Conservation (phyloP, 371 early-diverging fungal genomes). For the Syncephalastrum contaminatum region DNA sequence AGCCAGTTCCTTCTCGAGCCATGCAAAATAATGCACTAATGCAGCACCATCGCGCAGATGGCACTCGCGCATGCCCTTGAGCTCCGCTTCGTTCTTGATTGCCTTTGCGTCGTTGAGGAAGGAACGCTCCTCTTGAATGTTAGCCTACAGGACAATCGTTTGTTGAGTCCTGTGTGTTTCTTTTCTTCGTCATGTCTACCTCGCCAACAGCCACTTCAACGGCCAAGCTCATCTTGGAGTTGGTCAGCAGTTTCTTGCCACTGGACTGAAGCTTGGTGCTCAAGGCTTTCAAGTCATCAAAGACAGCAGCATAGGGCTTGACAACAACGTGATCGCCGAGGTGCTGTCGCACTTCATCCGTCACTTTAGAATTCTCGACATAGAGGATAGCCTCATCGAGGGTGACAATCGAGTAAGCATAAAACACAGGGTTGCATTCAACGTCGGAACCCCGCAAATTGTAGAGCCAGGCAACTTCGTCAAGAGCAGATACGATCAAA, state of each 20-base stretch:
- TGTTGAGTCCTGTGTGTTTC: too few species aligned
- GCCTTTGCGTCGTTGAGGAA: constrained; percentile 83
- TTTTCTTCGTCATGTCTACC: constrained; percentile 13
- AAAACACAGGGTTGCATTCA: constrained; percentile 97
- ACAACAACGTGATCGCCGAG: constrained; percentile 62
- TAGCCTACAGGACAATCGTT: constrained; percentile 48
- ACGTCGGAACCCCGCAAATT: constrained; percentile 99
- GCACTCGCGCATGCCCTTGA: constrained; percentile 91
- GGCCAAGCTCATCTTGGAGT: constrained; percentile 68
- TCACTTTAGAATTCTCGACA: constrained; percentile 54
- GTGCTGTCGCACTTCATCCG: constrained; percentile 51
- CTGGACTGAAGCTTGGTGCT: constrained; percentile 23
- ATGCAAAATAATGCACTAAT: constrained; percentile 89
- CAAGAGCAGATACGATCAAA: constrained; percentile 82
- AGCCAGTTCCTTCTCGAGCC: constrained; percentile 88
- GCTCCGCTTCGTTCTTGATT: constrained; percentile 91
- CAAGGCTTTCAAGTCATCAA: constrained; percentile 64
- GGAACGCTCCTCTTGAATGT: constrained; percentile 58
- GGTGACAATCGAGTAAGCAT: constrained; percentile 87
- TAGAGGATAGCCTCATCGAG: constrained; percentile 70
- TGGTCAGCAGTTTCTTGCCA: constrained; percentile 57
- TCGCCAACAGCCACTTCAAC: constrained; percentile 60
- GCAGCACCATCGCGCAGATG: constrained; percentile 96
- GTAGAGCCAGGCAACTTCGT: constrained; percentile 97
- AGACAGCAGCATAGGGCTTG: constrained; percentile 77